Evolutionary conservation across 306 rosid species (phyloP).

Genomic region (Begonia fuchsioides): DNA sequence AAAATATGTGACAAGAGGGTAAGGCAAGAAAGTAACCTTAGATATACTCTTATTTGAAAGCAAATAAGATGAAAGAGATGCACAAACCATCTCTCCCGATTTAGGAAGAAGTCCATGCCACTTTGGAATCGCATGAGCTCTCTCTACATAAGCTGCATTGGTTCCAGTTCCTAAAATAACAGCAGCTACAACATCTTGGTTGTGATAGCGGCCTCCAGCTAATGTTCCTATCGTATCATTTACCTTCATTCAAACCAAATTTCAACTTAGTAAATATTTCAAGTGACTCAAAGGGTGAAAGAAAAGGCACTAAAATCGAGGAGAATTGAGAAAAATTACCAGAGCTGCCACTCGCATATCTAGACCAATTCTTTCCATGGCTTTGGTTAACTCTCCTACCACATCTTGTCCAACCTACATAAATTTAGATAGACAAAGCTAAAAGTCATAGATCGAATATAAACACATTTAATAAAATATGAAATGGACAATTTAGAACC

Average conservation of each 20-base stretch:
- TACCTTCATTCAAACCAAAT: slow-evolving; percentile 31
- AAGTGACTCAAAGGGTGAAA: background rate
- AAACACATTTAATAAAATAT: too few relatives aligned
- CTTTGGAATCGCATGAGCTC: slow-evolving; percentile 77
- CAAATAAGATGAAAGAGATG: too few relatives aligned
- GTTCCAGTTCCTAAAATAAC: slow-evolving; percentile 97
- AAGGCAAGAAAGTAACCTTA: too few relatives aligned
- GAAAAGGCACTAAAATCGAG: background rate
- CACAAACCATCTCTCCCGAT: slow-evolving; percentile 79
- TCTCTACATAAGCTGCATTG: slow-evolving; percentile 92
- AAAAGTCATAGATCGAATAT: background rate
- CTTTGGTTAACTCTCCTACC: slow-evolving; percentile 60
- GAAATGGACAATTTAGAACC: too few relatives aligned
- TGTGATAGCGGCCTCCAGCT: slow-evolving; percentile 69
- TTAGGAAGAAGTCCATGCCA: slow-evolving; percentile 76
- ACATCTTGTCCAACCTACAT: slow-evolving; percentile 89
- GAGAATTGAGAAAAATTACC: slow-evolving; percentile 28
- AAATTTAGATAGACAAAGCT: slow-evolving; percentile 1
- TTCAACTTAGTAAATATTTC: background rate
- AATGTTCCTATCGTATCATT: slow-evolving; percentile 94
- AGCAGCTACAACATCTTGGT: slow-evolving; percentile 66
- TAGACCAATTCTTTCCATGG: slow-evolving; percentile 58
- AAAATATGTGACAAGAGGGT: too few relatives aligned
- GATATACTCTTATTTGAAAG: too few relatives aligned
- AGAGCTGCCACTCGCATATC: slow-evolving; percentile 87